Conservation (phyloP, 352 stramenopile species). For the Globisporangium carolinianum region DNA sequence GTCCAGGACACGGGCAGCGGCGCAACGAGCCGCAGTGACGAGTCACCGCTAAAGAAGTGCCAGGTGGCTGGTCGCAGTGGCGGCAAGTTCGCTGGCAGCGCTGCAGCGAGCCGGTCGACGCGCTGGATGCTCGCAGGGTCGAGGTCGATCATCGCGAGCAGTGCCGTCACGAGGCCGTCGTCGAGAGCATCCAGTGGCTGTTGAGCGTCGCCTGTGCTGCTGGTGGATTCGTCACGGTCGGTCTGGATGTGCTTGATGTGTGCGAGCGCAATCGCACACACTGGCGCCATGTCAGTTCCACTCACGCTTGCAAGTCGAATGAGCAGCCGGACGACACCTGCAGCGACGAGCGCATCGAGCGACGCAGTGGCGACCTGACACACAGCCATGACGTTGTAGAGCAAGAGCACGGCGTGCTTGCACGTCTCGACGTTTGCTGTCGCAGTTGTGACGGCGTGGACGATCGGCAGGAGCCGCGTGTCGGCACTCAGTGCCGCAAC, state of each 20-base stretch:
- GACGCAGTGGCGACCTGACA: slow-evolving; percentile 23
- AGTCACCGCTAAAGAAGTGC: slow-evolving; percentile 40
- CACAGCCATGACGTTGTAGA: slow-evolving; percentile 64
- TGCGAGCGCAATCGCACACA: slow-evolving; percentile 60
- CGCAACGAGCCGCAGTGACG: slow-evolving; percentile 28
- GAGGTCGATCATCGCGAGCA: slow-evolving; percentile 76
- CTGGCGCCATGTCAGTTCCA: slow-evolving; percentile 50
- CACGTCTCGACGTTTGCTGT: slow-evolving; percentile 32
- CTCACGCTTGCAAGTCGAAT: slow-evolving; percentile 47
- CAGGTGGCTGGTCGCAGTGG: slow-evolving; percentile 42
- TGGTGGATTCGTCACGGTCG: slow-evolving; percentile 21
- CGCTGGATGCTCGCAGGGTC: slow-evolving; percentile 59
- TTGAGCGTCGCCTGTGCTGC: slow-evolving; percentile 11
- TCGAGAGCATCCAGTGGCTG: slow-evolving; percentile 56
- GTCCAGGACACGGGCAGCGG: slow-evolving; percentile 60
- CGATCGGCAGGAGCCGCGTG: slow-evolving; percentile 40
- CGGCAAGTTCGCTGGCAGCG: slow-evolving; percentile 37
- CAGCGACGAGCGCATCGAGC: slow-evolving; percentile 44
- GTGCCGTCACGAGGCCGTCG: slow-evolving; percentile 53
- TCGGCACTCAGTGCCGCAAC: slow-evolving; percentile 46
- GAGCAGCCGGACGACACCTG: slow-evolving; percentile 49
- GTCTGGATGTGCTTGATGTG: slow-evolving; percentile 76
- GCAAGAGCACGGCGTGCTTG: slow-evolving; percentile 54
- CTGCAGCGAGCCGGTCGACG: slow-evolving; percentile 51
- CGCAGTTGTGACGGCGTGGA: slow-evolving; percentile 29